phyloP scores from a whole-genome alignment of 768 basidiomycete species.

The Tephrocybe rancida region DNA sequence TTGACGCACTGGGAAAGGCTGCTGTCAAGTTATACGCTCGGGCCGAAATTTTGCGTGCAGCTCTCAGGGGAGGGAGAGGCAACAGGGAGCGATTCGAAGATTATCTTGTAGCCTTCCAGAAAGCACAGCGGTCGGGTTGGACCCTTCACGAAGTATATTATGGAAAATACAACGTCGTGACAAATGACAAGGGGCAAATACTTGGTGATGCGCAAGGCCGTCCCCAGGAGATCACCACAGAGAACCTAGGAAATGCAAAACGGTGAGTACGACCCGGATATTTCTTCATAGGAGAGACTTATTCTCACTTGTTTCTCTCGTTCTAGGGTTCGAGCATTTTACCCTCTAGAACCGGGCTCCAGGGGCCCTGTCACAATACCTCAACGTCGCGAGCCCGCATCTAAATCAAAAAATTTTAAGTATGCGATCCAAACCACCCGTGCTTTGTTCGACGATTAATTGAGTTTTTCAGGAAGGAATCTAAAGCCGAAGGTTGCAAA shows the following conservation, averaged over 20 bases:
- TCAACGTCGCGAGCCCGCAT: background rate
- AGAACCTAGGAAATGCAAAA: background rate
- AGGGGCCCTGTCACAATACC: background rate
- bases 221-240: background rate
- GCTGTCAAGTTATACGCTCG: slow-evolving; percentile 10
- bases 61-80: slow-evolving; percentile 15
- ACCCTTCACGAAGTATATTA: slow-evolving; percentile 20
- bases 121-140: slow-evolving; percentile 13
- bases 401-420: background rate
- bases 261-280: background rate
- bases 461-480: background rate
- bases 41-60: slow-evolving; percentile 8
- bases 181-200: background rate
- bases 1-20: slow-evolving; percentile 5
- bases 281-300: background rate
- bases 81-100: slow-evolving; percentile 18
- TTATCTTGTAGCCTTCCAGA: slow-evolving; percentile 18
- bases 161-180: slow-evolving; percentile 9
- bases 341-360: background rate
- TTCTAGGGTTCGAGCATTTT: background rate
- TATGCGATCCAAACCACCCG: too few relatives aligned
- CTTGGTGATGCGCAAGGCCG: background rate
- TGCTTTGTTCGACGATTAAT: background rate
- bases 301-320: background rate
- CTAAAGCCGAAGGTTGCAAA: background rate